A percentile compares a stretch with the other conserved stretches of the same genome.
phyloP scores from a whole-genome alignment of 305 asterid genomes.

The Lippia alba region DNA sequence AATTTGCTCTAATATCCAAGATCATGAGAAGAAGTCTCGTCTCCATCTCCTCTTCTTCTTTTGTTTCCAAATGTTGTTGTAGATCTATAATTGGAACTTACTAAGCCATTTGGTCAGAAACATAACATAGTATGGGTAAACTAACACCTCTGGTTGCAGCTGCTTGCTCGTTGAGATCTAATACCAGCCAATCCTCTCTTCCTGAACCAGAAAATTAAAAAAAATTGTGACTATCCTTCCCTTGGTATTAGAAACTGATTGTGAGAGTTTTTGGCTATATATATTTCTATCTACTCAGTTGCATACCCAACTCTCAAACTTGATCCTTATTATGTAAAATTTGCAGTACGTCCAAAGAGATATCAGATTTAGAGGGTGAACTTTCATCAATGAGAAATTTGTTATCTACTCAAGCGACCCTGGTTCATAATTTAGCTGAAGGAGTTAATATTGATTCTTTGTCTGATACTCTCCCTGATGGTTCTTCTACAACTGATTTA shows the following conservation, averaged over 20 bases:
- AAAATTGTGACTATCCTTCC: too few species aligned
- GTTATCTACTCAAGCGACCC: constrained; percentile 93
- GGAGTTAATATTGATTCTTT: constrained; percentile 82
- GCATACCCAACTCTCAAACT: constrained; percentile 21
- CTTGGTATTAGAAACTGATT: too few species aligned
- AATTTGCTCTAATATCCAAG: constrained; percentile 23
- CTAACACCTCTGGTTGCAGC: too few species aligned
- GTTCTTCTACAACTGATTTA: constrained; percentile 49
- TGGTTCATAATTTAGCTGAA: constrained; percentile 90
- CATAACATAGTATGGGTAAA: constrained; percentile 24
- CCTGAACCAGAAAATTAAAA: too few species aligned
- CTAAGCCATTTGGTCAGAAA: constrained; percentile 16
- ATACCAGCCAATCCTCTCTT: too few species aligned
- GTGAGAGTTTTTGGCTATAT: background rate
- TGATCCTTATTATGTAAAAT: constrained; percentile 15
- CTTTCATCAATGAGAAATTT: constrained; percentile 96
- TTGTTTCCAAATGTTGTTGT: constrained; percentile 25
- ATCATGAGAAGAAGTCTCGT: constrained; percentile 14
- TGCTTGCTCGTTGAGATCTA: too few species aligned
- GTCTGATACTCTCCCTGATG: constrained; percentile 56
- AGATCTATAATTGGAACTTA: constrained; percentile 29
- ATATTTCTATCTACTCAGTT: constrained; percentile 1
- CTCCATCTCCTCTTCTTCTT: constrained; percentile 13
- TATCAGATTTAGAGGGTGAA: constrained; percentile 98
- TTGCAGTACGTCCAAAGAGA: constrained; percentile 96